Percentiles rank a stretch among this genome's conserved stretches.
These are phyloP conservation scores for Lepiota subincarnata DNA, from an alignment of 768 basidiomycete genomes.

Conservation along the genomic window DNA sequence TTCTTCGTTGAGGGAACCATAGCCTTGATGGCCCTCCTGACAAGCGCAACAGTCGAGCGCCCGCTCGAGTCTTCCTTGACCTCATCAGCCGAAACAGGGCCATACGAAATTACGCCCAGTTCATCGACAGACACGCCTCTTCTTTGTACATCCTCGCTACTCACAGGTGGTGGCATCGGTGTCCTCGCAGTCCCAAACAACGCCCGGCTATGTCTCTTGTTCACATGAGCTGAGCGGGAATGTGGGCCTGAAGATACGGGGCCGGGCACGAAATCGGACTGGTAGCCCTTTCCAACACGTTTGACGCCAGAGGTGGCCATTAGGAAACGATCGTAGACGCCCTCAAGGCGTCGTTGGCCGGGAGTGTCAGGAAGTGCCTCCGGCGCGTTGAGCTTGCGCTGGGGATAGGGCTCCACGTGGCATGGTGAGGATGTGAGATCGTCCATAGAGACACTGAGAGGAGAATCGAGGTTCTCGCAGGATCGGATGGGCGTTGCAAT, in stretches of 20 bases:
- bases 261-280: slow-evolving; percentile 58
- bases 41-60: slow-evolving; percentile 48
- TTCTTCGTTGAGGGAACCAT: slow-evolving; percentile 46
- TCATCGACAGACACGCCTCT: slow-evolving; percentile 57
- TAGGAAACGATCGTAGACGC: slow-evolving; percentile 77
- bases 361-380: slow-evolving; percentile 48
- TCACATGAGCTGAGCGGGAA: slow-evolving; percentile 16
- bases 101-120: slow-evolving; percentile 49
- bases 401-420: slow-evolving; percentile 63
- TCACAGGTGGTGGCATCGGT: slow-evolving; percentile 69
- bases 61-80: slow-evolving; percentile 41
- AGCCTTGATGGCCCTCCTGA: slow-evolving; percentile 72
- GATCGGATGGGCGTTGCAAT: slow-evolving; percentile 48
- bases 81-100: slow-evolving; percentile 23
- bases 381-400: slow-evolving; percentile 35
- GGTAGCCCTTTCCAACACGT: slow-evolving; percentile 76
- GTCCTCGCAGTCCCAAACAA: slow-evolving; percentile 47
- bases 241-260: slow-evolving; percentile 29
- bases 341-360: slow-evolving; percentile 58
- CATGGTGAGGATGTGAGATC: slow-evolving; percentile 58
- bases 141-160: slow-evolving; percentile 53
- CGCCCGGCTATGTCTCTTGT: slow-evolving; percentile 33
- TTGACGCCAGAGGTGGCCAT: slow-evolving; percentile 81
- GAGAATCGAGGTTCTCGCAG: slow-evolving; percentile 29
- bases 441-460: slow-evolving; percentile 34